Evolutionary conservation across 257 asterid genomes (phyloP).

Genomic region (Capsicum chinense): DNA sequence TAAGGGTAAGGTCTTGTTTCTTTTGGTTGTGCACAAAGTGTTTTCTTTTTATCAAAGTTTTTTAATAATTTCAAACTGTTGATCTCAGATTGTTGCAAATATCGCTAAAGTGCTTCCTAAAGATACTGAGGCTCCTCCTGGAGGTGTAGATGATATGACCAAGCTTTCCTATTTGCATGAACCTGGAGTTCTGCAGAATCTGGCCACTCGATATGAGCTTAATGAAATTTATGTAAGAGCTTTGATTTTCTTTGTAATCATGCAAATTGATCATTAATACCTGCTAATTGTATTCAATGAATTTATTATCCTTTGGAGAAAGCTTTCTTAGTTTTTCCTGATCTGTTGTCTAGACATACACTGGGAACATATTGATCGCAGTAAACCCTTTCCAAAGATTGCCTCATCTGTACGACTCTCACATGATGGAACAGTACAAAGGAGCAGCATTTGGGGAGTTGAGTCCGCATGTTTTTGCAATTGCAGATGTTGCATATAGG

Average conservation of each 20-base stretch:
- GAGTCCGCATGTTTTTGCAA: constrained; percentile 98
- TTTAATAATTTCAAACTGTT: constrained; percentile 24
- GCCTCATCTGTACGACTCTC: constrained; percentile 96
- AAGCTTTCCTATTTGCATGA: constrained; percentile 98
- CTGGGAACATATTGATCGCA: constrained; percentile 97
- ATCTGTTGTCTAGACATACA: constrained; percentile 76
- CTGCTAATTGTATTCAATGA: neutral
- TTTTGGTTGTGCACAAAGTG: neutral
- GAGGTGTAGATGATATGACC: constrained; percentile 99
- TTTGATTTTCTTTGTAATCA: constrained; percentile 29
- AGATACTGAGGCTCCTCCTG: constrained; percentile 97
- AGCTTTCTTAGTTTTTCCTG: constrained; percentile 21
- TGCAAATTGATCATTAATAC: constrained; percentile 9
- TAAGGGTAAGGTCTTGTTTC: neutral
- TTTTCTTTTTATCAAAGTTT: neutral
- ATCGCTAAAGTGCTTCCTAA: constrained; percentile 86
- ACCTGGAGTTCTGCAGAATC: constrained; percentile 97
- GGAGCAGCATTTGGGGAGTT: constrained; percentile 98
- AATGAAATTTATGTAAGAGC: constrained; percentile 92
- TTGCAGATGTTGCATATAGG: constrained; percentile 98
- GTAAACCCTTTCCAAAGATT: constrained; percentile 97
- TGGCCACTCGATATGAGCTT: constrained; percentile 93
- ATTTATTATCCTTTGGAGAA: neutral
- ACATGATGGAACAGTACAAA: constrained; percentile 99
- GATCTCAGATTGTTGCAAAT: constrained; percentile 70